phyloP scores from a whole-genome alignment of 2,329 filamentous ascomycete genomes.

The Arachnopeziza araneosa region DNA sequence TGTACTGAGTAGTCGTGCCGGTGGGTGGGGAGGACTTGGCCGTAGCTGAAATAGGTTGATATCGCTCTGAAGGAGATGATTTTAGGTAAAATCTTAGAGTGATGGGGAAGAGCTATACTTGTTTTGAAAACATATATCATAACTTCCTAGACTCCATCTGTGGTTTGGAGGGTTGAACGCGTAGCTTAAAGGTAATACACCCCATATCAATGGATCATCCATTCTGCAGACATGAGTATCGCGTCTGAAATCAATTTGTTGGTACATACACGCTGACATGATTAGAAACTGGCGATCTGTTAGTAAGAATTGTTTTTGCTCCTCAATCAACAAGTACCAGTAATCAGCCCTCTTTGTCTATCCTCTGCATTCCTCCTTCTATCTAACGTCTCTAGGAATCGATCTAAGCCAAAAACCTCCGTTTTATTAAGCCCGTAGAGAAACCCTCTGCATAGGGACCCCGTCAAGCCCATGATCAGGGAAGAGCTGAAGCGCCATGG shows the following conservation, averaged over 20 bases:
- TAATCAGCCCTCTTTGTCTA: conserved; percentile 73
- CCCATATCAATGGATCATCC: conserved; percentile 94
- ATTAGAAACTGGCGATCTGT: conserved; percentile 65
- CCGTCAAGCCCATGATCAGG: conserved; percentile 67
- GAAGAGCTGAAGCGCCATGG: conserved; percentile 71
- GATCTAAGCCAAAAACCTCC: conserved; percentile 70
- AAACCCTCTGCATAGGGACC: conserved; percentile 66
- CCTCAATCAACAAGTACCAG: conserved; percentile 48
- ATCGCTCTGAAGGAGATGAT: conserved; percentile 45
- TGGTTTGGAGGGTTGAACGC: conserved; percentile 67
- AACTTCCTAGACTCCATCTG: conserved; percentile 85
- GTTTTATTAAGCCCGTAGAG: conserved; percentile 68
- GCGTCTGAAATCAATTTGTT: neutral
- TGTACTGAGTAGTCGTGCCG: conserved; percentile 65
- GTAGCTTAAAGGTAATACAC: conserved; percentile 72
- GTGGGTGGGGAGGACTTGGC: conserved; percentile 88
- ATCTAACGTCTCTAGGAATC: conserved; percentile 72
- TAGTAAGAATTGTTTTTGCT: neutral
- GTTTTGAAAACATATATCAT: conserved; percentile 92
- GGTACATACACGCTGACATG: conserved; percentile 78
- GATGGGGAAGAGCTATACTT: conserved; percentile 45
- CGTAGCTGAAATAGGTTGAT: conserved; percentile 77
- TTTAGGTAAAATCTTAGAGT: conserved; percentile 1
- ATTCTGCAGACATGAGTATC: conserved; percentile 48
- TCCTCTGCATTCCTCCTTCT: conserved; percentile 59